Evolutionary conservation across 2,329 filamentous ascomycete genomes (phyloP), one percentile per base, ranked within the genome.

Genomic region (Epichloe gansuensis): DNA sequence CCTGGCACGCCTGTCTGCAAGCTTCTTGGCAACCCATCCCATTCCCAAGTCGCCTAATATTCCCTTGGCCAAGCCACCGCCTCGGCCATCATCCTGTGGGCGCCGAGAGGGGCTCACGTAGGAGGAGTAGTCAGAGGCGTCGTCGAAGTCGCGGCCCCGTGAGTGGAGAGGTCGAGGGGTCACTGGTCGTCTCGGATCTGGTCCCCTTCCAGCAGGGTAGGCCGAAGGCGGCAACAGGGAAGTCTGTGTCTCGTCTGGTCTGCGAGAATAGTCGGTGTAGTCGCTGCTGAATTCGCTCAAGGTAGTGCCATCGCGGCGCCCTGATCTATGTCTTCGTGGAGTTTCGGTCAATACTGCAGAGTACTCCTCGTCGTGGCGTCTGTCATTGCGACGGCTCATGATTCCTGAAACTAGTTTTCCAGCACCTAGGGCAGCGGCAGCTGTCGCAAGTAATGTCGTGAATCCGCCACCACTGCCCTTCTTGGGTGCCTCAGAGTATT

Each of bases 21-120:
- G 74, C 63, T 80, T 78, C 68, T 78, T 83, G 6, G 79, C 78
- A 47, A 89, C 69, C 71, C 84, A 86, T 8, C 84, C 85, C 36
- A 85, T 71, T 2, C 84, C 84, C 27, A 87, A 66, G 2, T 82
- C 73, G 8, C 78, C 81, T 48, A 83, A 61, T 13, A 81, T 59
- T 1, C 78, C 78, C 57, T 84, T 80, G 23, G 74, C 75, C n/a
- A 74, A 66, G 1, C 74, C 73, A 55, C 77, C 74, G 12, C 66
- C 60, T 1, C 57, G 68, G 6, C 56, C 67, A 21, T 73, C 71
- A 7, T 72, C 71, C 12, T 69, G 61, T 27, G 73, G 72, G 44
- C 77, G 76, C 51, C 75, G 73, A 44, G 83, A 88, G 12, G 80
- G 82, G 56, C 78, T 85, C 42, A 76, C 71, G 55, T 80, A 80